Percentiles rank a stretch among this genome's conserved stretches.
These are phyloP conservation scores for Phytophthora idaei DNA, from an alignment of 352 stramenopile genomes.

Conservation along the genomic window DNA sequence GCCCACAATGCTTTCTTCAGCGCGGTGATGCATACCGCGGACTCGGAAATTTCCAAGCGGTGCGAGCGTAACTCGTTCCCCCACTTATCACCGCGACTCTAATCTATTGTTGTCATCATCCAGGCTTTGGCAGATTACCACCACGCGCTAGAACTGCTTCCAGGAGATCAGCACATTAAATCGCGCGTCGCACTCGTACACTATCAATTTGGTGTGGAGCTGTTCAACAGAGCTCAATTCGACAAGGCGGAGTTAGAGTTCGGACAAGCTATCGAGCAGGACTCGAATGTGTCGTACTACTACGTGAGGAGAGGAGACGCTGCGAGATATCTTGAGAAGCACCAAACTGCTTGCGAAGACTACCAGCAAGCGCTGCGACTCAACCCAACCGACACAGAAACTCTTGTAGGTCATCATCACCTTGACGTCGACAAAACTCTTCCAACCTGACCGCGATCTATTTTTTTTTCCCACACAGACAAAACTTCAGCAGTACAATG, in stretches of 20 bases:
- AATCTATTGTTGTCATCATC: slow-evolving; percentile 1
- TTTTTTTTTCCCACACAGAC: slow-evolving; percentile 29
- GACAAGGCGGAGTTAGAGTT: slow-evolving; percentile 79
- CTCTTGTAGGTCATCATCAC: slow-evolving; percentile 36
- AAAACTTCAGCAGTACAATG: slow-evolving; percentile 69
- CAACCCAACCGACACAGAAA: slow-evolving; percentile 66
- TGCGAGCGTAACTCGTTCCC: slow-evolving; percentile 21
- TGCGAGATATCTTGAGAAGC: slow-evolving; percentile 75
- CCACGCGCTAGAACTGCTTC: slow-evolving; percentile 63
- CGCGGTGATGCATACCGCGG: slow-evolving; percentile 78
- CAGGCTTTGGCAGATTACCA: slow-evolving; percentile 85
- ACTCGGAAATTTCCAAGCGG: slow-evolving; percentile 73
- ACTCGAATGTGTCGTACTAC: slow-evolving; percentile 61
- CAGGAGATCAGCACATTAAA: slow-evolving; percentile 52
- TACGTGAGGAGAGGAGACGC: slow-evolving; percentile 75
- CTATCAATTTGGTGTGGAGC: slow-evolving; percentile 81
- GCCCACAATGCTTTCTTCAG: slow-evolving; percentile 68
- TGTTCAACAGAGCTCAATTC: slow-evolving; percentile 80
- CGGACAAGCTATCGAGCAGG: slow-evolving; percentile 50
- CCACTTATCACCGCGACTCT: background rate
- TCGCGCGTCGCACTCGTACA: slow-evolving; percentile 76
- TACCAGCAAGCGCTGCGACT: slow-evolving; percentile 60
- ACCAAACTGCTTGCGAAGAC: slow-evolving; percentile 55
- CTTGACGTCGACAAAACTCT: background rate
- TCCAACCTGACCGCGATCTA: background rate